phyloP scores from a whole-genome alignment of 257 asterid genomes.

The Solanum gandarillasii region DNA sequence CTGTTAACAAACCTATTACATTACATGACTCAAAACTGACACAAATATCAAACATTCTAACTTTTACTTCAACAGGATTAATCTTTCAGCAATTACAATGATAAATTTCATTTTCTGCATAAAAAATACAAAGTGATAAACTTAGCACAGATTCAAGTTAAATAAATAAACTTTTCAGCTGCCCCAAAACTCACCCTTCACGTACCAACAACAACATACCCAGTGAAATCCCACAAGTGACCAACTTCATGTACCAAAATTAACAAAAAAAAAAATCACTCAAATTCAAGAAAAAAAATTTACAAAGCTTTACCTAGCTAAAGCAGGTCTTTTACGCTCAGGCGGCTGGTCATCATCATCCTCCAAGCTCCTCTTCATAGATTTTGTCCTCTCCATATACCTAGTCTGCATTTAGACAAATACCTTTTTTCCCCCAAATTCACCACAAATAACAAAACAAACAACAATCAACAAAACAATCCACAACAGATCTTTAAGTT shows the following conservation, averaged over 20 bases:
- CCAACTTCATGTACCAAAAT: neutral
- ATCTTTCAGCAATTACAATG: neutral
- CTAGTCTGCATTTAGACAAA: slow-evolving; percentile 73
- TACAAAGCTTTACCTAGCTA: slow-evolving; percentile 26
- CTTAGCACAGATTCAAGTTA: neutral
- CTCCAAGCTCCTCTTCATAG: slow-evolving; percentile 79
- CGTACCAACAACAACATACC: neutral
- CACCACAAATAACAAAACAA: neutral
- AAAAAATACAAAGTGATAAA: neutral
- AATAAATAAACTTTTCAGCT: neutral
- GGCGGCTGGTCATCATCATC: slow-evolving; percentile 59
- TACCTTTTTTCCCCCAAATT: neutral
- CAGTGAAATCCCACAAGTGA: neutral
- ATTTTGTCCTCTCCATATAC: slow-evolving; percentile 67
- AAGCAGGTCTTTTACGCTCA: slow-evolving; percentile 49
- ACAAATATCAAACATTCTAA: neutral
- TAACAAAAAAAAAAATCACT: neutral
- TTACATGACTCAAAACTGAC: neutral
- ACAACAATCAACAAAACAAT: neutral
- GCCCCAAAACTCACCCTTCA: neutral
- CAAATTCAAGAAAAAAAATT: neutral
- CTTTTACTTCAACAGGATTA: neutral
- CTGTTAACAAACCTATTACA: neutral
- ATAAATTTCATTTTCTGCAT: neutral
- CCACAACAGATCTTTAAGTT: neutral